Evolutionary conservation across 2,329 filamentous ascomycete species (phyloP).

Genomic region (Furcasterigmium furcatum): DNA sequence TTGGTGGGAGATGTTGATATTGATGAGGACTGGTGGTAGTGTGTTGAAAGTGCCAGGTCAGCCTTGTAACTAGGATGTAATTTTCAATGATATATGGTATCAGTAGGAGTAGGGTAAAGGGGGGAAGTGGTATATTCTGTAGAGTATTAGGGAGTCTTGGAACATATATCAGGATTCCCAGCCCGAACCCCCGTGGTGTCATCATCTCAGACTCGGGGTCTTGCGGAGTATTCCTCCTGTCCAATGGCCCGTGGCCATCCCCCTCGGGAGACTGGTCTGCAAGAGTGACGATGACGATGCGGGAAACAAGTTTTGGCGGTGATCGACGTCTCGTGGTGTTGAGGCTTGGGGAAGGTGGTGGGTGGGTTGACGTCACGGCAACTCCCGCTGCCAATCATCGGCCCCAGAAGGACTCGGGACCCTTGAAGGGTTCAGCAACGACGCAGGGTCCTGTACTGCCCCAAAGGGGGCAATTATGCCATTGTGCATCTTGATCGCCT

Average conservation of each 20-base stretch:
- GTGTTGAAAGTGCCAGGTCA: too few species aligned
- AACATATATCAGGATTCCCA: too few species aligned
- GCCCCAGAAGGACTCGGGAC: background rate
- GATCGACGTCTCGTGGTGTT: conserved; percentile 1
- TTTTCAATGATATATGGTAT: too few species aligned
- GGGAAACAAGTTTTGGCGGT: conserved; percentile 2
- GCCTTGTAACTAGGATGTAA: too few species aligned
- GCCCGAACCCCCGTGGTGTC: too few species aligned
- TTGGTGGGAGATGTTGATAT: background rate
- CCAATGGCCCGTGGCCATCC: background rate
- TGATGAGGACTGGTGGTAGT: too few species aligned
- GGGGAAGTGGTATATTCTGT: too few species aligned
- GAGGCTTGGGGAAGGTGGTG: background rate
- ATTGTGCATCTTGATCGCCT: background rate
- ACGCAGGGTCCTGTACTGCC: conserved; percentile 1
- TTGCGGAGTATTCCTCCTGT: background rate
- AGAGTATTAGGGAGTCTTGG: too few species aligned
- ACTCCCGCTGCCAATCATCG: background rate
- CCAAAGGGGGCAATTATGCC: background rate
- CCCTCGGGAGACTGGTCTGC: too few species aligned
- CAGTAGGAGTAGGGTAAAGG: too few species aligned
- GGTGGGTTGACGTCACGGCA: background rate
- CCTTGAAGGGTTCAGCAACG: background rate
- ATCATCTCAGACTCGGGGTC: too few species aligned
- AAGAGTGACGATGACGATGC: background rate